Percentiles rank a stretch among this genome's conserved stretches.
Conservation (phyloP, 768 basidiomycete genomes). For the Auriscalpium orientale region DNA sequence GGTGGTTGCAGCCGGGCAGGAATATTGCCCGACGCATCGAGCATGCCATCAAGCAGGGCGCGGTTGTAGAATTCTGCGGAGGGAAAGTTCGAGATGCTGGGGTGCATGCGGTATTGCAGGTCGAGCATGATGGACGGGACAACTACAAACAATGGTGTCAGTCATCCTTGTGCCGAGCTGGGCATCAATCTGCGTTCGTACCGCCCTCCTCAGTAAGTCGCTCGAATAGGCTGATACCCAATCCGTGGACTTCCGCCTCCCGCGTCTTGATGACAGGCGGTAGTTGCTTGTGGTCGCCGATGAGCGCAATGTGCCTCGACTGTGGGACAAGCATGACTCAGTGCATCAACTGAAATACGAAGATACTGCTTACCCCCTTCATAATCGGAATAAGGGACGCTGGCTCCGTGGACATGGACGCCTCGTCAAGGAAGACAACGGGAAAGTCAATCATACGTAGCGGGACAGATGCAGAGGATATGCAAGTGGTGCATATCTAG, state of each 20-base stretch:
- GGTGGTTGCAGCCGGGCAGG: constrained; percentile 53
- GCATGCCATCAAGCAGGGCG: constrained; percentile 67
- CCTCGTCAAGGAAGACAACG: constrained; percentile 90
- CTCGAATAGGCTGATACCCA: constrained; percentile 83
- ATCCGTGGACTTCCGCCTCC: constrained; percentile 64
- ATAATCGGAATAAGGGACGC: constrained; percentile 86
- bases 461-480: constrained; percentile 61
- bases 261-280: constrained; percentile 80
- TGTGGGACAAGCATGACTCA: constrained; percentile 20
- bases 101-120: constrained; percentile 96
- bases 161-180: not conserved
- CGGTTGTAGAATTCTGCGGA: constrained; percentile 74
- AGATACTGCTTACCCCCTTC: constrained; percentile 71
- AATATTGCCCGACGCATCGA: constrained; percentile 41
- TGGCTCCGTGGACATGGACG: constrained; percentile 94
- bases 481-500: constrained; percentile 86
- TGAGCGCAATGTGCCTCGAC: constrained; percentile 79
- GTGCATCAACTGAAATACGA: constrained; percentile 2
- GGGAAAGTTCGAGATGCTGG: constrained; percentile 81
- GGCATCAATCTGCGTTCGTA: constrained; percentile 29
- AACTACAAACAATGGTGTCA: constrained; percentile 30
- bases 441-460: constrained; percentile 81
- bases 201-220: constrained; percentile 77
- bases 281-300: constrained; percentile 96
- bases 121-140: constrained; percentile 91